Percentiles rank a stretch among this genome's conserved stretches.
phyloP scores from a whole-genome alignment of 345 rosid genomes.

The Salix exigua region DNA sequence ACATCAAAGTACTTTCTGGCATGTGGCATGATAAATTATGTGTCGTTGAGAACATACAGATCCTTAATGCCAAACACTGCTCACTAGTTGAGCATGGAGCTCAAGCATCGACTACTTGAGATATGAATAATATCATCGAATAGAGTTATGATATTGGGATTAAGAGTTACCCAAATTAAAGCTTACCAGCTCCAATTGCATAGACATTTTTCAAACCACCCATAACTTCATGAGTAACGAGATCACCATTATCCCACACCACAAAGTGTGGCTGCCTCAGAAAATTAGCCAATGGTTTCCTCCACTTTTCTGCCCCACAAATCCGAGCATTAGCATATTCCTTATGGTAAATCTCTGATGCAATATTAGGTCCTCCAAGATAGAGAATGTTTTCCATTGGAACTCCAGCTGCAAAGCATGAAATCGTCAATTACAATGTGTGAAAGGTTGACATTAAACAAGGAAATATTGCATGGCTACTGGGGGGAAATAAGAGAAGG shows the following conservation, averaged over 20 bases:
- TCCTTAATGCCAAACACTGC: neutral
- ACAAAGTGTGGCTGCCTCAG: slow-evolving; percentile 85
- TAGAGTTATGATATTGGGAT: neutral
- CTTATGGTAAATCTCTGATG: slow-evolving; percentile 84
- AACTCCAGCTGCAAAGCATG: slow-evolving; percentile 59
- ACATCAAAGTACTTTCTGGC: neutral
- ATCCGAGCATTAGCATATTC: slow-evolving; percentile 99
- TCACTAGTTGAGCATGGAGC: too few relatives aligned
- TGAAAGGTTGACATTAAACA: neutral
- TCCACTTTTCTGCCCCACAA: slow-evolving; percentile 94
- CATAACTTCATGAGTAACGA: slow-evolving; percentile 97
- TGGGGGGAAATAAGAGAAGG: neutral
- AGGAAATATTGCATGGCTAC: neutral
- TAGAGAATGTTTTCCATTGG: slow-evolving; percentile 75
- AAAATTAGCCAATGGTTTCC: slow-evolving; percentile 81
- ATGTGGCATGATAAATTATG: neutral
- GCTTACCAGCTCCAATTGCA: slow-evolving; percentile 97
- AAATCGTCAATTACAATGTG: neutral
- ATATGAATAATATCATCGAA: neutral
- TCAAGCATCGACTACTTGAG: neutral
- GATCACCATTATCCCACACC: slow-evolving; percentile 97
- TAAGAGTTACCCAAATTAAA: neutral
- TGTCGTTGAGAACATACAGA: neutral
- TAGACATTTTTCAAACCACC: slow-evolving; percentile 98
- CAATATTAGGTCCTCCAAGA: slow-evolving; percentile 98